Evolutionary conservation across 192 early-diverging fungal species (phyloP), one percentile per base, ranked within the genome.

Genomic region (Neocallimastix lanati): DNA sequence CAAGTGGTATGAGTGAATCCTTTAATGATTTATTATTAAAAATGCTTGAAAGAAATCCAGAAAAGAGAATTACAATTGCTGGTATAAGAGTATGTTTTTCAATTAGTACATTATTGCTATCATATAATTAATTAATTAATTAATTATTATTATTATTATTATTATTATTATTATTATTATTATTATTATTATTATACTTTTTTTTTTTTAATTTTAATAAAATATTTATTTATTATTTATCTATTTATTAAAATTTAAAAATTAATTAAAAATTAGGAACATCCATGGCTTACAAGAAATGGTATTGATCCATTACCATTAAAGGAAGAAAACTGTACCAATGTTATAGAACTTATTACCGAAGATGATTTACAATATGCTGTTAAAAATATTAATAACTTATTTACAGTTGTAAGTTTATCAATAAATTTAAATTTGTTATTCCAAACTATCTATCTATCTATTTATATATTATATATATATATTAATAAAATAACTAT

Each of bases 241-340:
- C n/a, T n/a, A n/a, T n/a, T n/a, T 77, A 83, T 77, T n/a, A 40
- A 25, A 33, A 16, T 29, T 29, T 80, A 28, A 11, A n/a, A 5
- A n/a, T 80, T 80, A 28, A 2, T 9, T 27, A 5, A 5, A 81
- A 6, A 29, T 38, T 78, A 88, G 86, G 82, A 83, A 35, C 91
- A 96, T 81, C 89, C 92, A 9, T 99, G 96, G 96, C 86, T 97
- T 12, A 97, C 96, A 1, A 82, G 91, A 67, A 76, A 87, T 82
- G 93, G 90, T 81, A 83, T 78, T 16, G 84, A 85, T 11, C 85
- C 85, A 12, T 85, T 97, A 76, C 88, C 92, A 12, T 82, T 84
- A 76, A 93, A 90, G 81, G 89, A 92, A 78, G 89, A 92, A 76
- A 98, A 98, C 86, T 93, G 91, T 81, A 81, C 82, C 40, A 86